Conservation (phyloP, 2,329 filamentous ascomycete species). For the Cladobotryum protrusum region DNA sequence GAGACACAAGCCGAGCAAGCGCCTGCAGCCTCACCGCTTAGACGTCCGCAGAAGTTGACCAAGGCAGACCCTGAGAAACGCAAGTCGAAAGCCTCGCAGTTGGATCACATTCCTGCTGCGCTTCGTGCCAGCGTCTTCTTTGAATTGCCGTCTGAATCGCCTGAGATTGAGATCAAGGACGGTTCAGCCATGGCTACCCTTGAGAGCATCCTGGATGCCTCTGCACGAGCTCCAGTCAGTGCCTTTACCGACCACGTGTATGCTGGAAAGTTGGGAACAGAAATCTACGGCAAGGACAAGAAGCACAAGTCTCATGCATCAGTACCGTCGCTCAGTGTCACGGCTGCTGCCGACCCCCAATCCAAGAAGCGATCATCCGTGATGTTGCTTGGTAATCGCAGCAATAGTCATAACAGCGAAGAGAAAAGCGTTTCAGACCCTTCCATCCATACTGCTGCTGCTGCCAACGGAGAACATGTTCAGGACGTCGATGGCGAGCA, state of each 20-base stretch:
- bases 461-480: slow-evolving; percentile 10
- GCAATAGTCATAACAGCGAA: slow-evolving; percentile 22
- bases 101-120: slow-evolving; percentile 61
- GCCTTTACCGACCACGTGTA: slow-evolving; percentile 89
- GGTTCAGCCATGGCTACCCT: slow-evolving; percentile 84
- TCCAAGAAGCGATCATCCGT: slow-evolving; percentile 45
- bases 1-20: slow-evolving; percentile 15
- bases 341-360: slow-evolving; percentile 15
- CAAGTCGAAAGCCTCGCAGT: slow-evolving; percentile 26
- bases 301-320: slow-evolving; percentile 38
- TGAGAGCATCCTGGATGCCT: slow-evolving; percentile 87
- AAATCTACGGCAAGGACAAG: slow-evolving; percentile 63
- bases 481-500: slow-evolving; percentile 21
- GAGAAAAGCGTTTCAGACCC: slow-evolving; percentile 23
- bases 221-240: slow-evolving; percentile 76
- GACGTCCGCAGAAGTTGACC: slow-evolving; percentile 30
- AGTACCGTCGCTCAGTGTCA: slow-evolving; percentile 19
- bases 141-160: slow-evolving; percentile 54
- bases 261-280: slow-evolving; percentile 66
- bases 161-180: slow-evolving; percentile 55
- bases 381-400: slow-evolving; percentile 40
- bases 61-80: slow-evolving; percentile 25
- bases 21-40: slow-evolving; percentile 19
- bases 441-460: background rate
- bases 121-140: slow-evolving; percentile 90